Base-by-base conservation (phyloP, 1,139 yeast species). In the Candida sp. region DNA sequence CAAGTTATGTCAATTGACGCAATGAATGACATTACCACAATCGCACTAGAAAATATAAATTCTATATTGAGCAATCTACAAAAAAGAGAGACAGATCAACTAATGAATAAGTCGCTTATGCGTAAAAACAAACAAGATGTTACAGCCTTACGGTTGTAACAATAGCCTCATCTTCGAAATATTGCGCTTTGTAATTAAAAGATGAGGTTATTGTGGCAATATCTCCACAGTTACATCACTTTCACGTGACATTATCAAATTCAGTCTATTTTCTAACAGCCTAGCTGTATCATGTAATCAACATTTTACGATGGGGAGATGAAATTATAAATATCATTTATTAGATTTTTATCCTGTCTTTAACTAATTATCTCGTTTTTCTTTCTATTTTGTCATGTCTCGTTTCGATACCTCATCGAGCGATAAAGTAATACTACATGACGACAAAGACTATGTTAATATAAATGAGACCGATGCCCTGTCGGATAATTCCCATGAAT, bases 401-500 rank as follows among this genome's bases (percentile, higher is more conserved):
- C n/a, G 11, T 12, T 30, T 30, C 19, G 33, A 30, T 30, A 30
- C n/a, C 19, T 30, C 33, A 5, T 30, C 33, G 5, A n/a, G 11
- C 19, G 33, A 30, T 30, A 30, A 30, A 12, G 19, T 9, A 9
- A 30, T 30, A 30, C 33, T 30, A 30, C 33, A 30, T 30, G 19
- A 9, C 19, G 33, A 30, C 11, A 30, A 30, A 12, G 33, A 30
- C 11, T 30, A 5, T 30, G 33, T 30, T 12, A 8, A 9, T 5
- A n/a, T 30, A 9, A 30, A 30, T 5, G 19, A 30, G 11, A 30
- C 33, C 19, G 33, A 30, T 12, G 22, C 39, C 8, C 4, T 4
- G 11, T 27, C 39, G 5, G 39, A 37, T 19, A 30, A 30, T 21
- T 35, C 45, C 5, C 29, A 39, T 1, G 47, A 61, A 33, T 53